Evolutionary conservation across 2,329 filamentous ascomycete species (phyloP), one percentile per base, ranked within the genome.

Genomic region (Exophiala sp.): DNA sequence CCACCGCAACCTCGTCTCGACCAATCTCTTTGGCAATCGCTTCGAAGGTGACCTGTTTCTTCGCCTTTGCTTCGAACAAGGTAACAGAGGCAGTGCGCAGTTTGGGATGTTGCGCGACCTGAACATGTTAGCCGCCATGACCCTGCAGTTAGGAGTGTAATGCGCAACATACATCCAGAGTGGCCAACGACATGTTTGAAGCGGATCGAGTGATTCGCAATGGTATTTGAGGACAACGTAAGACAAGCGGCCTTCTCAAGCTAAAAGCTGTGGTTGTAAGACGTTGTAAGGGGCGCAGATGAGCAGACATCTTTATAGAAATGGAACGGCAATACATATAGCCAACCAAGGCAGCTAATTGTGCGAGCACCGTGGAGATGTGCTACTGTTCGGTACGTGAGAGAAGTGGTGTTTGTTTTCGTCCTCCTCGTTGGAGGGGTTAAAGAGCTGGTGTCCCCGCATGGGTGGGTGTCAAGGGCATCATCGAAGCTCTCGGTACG

Each of bases 31-130:
- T 70, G 44, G 81, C 87, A 62, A 96, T 89, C 37, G 79, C 71
- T 65, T 88, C 86, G 65, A 95, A 96, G 62, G 77, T 86, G 29
- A 95, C 77, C 58, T 81, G 77, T 69, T 86, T 85, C 48, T 70
- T 66, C 42, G 87, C 83, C 70, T 95, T 96, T 58, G 86, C 88
- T 29, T 81, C 76, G 71, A 94, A 94, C 56, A 96, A 84, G 4
- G 81, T 80, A 56, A 78, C 74, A 9, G 85, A 83, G 59, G 86
- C 82, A 18, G 75, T 67, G 2, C 88, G 87, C 35, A 95, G 83
- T 59, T 81, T 78, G 56, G 80, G 77, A 52, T 78, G 75, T 55
- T 88, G 77, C 24, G 83, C 80, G 50, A 78, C 73, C 84, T 88
- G 55, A 19, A 29, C 29, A 14, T 52, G 38, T 58, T 57, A 58